Evolutionary conservation across 495 filamentous ascomycete genomes (phyloP), one percentile per base, ranked within the genome.

Genomic region (Hypoxylon lienhwacheense): DNA sequence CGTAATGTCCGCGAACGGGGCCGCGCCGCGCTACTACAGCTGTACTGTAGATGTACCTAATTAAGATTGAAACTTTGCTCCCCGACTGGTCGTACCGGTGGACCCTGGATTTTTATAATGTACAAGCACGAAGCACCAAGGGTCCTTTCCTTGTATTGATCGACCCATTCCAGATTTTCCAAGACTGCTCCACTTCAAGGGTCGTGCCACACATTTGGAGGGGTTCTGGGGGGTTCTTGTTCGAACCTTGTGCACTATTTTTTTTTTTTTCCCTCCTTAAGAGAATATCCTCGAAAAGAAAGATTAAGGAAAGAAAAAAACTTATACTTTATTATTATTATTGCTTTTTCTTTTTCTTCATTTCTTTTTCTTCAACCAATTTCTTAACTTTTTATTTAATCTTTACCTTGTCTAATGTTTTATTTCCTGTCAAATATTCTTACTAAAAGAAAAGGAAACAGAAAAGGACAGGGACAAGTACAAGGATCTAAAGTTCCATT

Each of bases 121-220:
- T n/a, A n/a, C n/a, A n/a, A n/a, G n/a, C n/a, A n/a, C n/a, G 34
- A 59, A 61, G 51, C 57, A 55, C 36, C 45, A 55, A 61, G 57
- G 57, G 57, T 55, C 57, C 50, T 53, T 14, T 57, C 32, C n/a
- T n/a, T 49, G 34, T 15, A 36, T 39, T 56, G 58, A 61, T 61
- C 58, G 58, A 52, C 50, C 52, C 58, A 61, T 61, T n/a, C 42
- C 52, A 61, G 52, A 61, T 55, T 61, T 61, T 61, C 42, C 22
- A 28, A 35, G 17, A 31, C 37, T 33, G 24, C 52, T 55, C 58
- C 51, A 55, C 58, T n/a, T 15, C 36, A 41, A 59, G 47, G 47
- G 58, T 61, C 52, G 58, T 56, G 46, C 57, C 57, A 61, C 51
- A 46, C 15, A 28, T 45, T 49, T 56, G 52, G 52, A 56, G 58